Evolutionary conservation across 805 yeast species (phyloP).

Genomic region (Saturnispora mendoncae): DNA sequence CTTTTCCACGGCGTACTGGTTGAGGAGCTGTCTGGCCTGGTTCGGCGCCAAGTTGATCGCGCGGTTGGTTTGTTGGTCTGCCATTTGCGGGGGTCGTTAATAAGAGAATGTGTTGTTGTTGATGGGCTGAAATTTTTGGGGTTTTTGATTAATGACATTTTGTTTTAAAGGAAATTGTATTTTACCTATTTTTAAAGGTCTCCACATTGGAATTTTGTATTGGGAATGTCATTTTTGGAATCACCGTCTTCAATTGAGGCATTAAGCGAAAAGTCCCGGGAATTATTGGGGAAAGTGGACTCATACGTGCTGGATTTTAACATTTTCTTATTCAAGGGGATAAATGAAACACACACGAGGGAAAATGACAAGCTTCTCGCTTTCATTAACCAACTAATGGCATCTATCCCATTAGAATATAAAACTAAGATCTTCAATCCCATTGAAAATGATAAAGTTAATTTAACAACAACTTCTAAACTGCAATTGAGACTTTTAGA

Average conservation of each 20-base stretch:
- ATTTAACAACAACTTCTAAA: slow-evolving; percentile 26
- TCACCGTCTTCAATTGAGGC: slow-evolving; percentile 2
- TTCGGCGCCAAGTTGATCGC: slow-evolving; percentile 27
- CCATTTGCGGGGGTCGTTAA: neutral
- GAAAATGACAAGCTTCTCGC: slow-evolving; percentile 17
- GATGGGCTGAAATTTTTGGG: too few relatives aligned
- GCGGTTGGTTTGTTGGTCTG: slow-evolving; percentile 5
- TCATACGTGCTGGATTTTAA: slow-evolving; percentile 33
- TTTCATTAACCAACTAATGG: slow-evolving; percentile 19
- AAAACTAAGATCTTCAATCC: slow-evolving; percentile 19
- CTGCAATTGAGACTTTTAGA: slow-evolving; percentile 29
- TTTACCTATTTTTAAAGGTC: neutral
- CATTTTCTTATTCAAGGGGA: slow-evolving; percentile 29
- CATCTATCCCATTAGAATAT: slow-evolving; percentile 22
- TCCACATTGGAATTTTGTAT: neutral
- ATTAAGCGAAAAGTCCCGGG: slow-evolving; percentile 13
- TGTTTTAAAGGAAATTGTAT: too few relatives aligned
- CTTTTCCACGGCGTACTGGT: slow-evolving; percentile 49
- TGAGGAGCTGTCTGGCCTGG: slow-evolving; percentile 50
- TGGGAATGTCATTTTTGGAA: slow-evolving; percentile 4
- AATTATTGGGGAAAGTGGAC: slow-evolving; percentile 22
- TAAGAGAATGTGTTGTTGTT: neutral
- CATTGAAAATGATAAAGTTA: slow-evolving; percentile 13
- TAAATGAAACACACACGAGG: slow-evolving; percentile 18
- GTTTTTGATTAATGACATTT: too few relatives aligned